Evolutionary conservation across 1,284 basidiomycete species (phyloP).

Genomic region (Pseudomicrostroma phylloplanum): DNA sequence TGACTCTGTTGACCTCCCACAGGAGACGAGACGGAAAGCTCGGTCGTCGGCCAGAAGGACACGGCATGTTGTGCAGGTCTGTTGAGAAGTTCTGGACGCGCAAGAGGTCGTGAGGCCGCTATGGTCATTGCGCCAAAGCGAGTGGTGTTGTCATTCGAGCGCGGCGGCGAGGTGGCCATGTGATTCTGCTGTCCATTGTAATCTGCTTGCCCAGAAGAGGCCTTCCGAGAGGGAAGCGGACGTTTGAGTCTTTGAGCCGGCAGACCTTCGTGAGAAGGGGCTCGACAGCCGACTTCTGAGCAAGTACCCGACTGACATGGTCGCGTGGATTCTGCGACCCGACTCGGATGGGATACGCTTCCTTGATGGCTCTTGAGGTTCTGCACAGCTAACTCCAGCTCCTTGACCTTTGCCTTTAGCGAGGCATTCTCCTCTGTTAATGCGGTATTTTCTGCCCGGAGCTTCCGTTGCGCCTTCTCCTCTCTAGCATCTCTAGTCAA

Average conservation of each 20-base stretch:
- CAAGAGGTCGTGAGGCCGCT: background rate
- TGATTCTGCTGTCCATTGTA: background rate
- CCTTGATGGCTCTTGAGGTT: background rate
- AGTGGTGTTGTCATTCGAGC: background rate
- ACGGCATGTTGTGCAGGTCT: background rate
- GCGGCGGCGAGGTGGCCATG: background rate
- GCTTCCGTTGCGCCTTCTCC: constrained; percentile 21
- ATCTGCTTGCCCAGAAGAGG: background rate
- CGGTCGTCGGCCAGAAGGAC: background rate
- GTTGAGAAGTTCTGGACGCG: no score
- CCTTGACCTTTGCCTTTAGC: constrained; percentile 1
- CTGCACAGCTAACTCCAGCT: constrained; percentile 1
- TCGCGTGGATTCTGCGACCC: background rate
- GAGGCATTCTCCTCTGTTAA: constrained; percentile 9
- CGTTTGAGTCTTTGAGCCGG: constrained; percentile 3
- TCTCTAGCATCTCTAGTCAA: constrained; percentile 34
- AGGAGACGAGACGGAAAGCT: background rate
- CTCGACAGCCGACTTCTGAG: constrained; percentile 3
- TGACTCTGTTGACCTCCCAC: background rate
- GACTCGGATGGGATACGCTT: no score
- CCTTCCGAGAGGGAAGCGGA: background rate
- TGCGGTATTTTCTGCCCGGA: constrained; percentile 15
- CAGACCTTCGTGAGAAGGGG: background rate
- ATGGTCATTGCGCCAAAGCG: constrained; percentile 6
- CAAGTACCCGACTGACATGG: background rate